Percentiles rank a stretch among this genome's conserved stretches.
Conservation (phyloP, 768 basidiomycete species). For the Podaxis sp. region DNA sequence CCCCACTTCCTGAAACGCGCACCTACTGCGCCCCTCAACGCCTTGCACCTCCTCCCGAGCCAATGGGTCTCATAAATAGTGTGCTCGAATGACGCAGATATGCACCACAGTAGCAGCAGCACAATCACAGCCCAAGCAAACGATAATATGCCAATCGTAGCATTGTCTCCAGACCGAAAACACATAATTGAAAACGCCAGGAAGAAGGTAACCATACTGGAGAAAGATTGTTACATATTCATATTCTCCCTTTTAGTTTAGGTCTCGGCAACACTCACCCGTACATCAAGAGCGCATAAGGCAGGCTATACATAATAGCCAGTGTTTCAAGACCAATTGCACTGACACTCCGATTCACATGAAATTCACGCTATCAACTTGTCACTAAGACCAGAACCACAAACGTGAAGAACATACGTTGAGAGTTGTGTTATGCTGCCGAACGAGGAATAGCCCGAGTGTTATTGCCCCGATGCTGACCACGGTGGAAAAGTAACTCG, state of each 20-base stretch:
- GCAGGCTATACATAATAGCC: slow-evolving; percentile 16
- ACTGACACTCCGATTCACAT: slow-evolving; percentile 12
- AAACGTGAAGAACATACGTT: background rate
- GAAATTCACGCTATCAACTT: background rate
- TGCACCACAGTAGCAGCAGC: background rate
- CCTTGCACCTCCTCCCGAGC: background rate
- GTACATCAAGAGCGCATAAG: slow-evolving; percentile 16
- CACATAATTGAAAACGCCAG: slow-evolving; percentile 8
- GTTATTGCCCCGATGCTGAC: slow-evolving; percentile 17
- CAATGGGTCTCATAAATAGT: background rate
- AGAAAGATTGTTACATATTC: background rate
- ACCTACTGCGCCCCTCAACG: background rate
- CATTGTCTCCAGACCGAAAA: background rate
- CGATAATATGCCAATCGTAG: background rate
- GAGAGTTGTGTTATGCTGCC: slow-evolving; percentile 3
- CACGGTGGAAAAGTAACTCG: slow-evolving; percentile 17
- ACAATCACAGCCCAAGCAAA: background rate
- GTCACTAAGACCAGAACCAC: background rate
- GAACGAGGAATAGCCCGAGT: slow-evolving; percentile 15
- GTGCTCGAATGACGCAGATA: background rate
- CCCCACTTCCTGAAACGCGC: background rate
- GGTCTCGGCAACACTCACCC: slow-evolving; percentile 5
- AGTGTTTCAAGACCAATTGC: slow-evolving; percentile 14
- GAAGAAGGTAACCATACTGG: background rate
- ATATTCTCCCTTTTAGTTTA: background rate